Conservation (phyloP, 2,329 filamentous ascomycete species). For the Hortaea werneckii region DNA sequence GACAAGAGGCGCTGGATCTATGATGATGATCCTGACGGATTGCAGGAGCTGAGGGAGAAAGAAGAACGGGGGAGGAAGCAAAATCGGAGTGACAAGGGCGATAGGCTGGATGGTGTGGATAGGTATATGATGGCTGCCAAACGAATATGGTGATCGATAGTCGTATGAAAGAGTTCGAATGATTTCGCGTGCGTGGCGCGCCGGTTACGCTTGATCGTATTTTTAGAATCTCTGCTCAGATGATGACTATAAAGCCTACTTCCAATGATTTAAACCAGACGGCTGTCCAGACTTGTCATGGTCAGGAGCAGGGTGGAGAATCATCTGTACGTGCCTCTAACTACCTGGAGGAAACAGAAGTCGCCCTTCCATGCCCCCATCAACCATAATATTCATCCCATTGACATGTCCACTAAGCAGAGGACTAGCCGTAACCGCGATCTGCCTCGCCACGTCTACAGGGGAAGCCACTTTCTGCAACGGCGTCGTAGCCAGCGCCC, state of each 20-base stretch:
- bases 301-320: no score
- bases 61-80: slow-evolving; percentile 55
- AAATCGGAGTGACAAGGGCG: slow-evolving; percentile 33
- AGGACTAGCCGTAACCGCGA: slow-evolving; percentile 19
- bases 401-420: slow-evolving; percentile 19
- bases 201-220: no score
- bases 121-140: slow-evolving; percentile 95
- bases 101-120: slow-evolving; percentile 56
- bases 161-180: no score
- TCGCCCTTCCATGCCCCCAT: slow-evolving; percentile 23
- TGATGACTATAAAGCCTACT: no score
- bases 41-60: slow-evolving; percentile 49
- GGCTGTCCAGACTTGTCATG: no score
- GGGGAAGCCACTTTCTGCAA: slow-evolving; percentile 20
- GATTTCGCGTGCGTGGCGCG: no score
- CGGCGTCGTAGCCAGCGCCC: slow-evolving; percentile 22
- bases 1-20: slow-evolving; percentile 81
- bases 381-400: slow-evolving; percentile 17
- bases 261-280: no score
- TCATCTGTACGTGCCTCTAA: no score
- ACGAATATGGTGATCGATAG: slow-evolving; percentile 66
- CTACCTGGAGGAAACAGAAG: slow-evolving; percentile 10
- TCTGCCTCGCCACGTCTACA: slow-evolving; percentile 20
- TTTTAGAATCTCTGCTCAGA: no score
- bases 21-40: slow-evolving; percentile 65